phyloP scores from a whole-genome alignment of 2,329 filamentous ascomycete species.

The Aspergillus oerlinghausenensis region DNA sequence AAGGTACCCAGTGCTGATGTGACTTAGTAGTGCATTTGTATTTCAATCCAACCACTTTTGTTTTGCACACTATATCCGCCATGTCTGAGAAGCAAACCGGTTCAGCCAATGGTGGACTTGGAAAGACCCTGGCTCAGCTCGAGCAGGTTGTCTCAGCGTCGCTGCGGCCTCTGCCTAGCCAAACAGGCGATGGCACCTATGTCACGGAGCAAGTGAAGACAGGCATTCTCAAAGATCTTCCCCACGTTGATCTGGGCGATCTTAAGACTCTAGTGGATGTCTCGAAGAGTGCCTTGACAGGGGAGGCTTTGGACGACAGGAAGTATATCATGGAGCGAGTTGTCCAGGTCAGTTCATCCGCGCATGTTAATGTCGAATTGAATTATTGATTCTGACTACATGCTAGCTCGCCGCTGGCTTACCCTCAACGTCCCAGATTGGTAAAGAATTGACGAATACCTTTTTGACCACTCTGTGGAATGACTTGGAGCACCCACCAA shows the following conservation, averaged over 20 bases:
- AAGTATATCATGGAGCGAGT: conserved; percentile 58
- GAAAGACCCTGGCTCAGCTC: conserved; percentile 33
- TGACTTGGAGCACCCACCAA: conserved; percentile 52
- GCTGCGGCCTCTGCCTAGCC: conserved; percentile 37
- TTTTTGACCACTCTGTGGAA: conserved; percentile 53
- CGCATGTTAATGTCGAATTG: background rate
- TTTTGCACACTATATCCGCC: background rate
- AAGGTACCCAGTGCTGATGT: background rate
- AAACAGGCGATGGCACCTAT: conserved; percentile 40
- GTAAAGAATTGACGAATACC: conserved; percentile 43
- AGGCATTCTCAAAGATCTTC: conserved; percentile 43
- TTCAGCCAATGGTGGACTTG: conserved; percentile 29
- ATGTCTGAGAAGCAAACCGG: conserved; percentile 19
- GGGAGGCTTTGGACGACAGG: conserved; percentile 57
- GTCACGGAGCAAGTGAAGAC: conserved; percentile 30
- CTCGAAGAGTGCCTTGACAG: conserved; percentile 42
- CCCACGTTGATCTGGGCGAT: conserved; percentile 44
- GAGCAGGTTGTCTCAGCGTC: conserved; percentile 39
- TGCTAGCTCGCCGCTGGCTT: conserved; percentile 35
- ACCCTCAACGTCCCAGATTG: conserved; percentile 31
- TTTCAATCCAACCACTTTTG: background rate
- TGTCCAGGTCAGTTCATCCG: conserved; percentile 37
- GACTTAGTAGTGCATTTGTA: background rate
- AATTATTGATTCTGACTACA: conserved; percentile 1
- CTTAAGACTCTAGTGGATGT: conserved; percentile 38